phyloP scores from a whole-genome alignment of 2,329 filamentous ascomycete genomes.

The Aspergillus chevalieri region DNA sequence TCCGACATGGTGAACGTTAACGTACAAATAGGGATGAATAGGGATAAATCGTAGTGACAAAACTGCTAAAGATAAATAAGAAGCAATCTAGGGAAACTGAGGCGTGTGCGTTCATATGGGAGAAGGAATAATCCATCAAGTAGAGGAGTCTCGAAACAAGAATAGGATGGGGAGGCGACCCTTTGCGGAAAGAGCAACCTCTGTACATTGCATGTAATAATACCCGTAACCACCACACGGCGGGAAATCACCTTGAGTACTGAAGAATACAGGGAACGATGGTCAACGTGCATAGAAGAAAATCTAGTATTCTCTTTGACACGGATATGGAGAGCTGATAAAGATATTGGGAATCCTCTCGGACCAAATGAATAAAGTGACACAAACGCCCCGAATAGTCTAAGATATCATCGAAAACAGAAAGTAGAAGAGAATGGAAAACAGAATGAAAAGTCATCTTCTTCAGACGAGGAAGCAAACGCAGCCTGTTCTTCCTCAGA shows the following conservation, averaged over 20 bases:
- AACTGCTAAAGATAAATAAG: neutral
- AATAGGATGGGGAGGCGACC: too few species aligned
- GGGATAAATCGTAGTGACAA: neutral
- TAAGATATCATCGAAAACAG: neutral
- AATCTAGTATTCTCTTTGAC: neutral
- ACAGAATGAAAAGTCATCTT: neutral
- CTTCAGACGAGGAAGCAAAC: neutral
- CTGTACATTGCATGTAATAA: too few species aligned
- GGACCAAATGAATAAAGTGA: neutral
- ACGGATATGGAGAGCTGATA: neutral
- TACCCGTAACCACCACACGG: too few species aligned
- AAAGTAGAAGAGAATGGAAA: neutral
- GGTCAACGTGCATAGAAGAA: neutral
- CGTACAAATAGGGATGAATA: neutral
- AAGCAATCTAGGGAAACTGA: neutral
- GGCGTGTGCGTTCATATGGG: too few species aligned
- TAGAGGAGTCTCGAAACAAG: neutral
- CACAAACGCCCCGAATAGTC: neutral
- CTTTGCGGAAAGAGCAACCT: too few species aligned
- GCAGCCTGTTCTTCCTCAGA: neutral
- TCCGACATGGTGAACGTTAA: neutral
- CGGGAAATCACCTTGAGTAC: too few species aligned
- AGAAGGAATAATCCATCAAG: too few species aligned
- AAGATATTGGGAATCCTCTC: neutral
- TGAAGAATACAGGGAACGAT: neutral